These are phyloP conservation scores for Talaromyces stipitatus DNA, from an alignment of 495 filamentous ascomycete species.

Conservation along the genomic window DNA sequence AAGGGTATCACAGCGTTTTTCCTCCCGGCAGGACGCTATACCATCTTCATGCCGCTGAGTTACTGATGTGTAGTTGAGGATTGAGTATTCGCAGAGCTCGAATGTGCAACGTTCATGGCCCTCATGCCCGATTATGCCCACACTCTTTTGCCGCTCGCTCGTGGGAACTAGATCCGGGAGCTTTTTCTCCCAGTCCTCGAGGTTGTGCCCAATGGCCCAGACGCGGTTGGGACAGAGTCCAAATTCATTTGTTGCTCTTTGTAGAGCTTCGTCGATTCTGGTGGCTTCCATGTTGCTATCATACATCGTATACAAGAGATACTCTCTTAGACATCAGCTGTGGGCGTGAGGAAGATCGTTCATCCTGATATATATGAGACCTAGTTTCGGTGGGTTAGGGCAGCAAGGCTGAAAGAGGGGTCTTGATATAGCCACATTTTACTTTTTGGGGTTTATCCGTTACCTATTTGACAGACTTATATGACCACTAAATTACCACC, in stretches of 20 bases:
- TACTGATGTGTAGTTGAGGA: slow-evolving; percentile 14
- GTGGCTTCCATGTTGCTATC: neutral
- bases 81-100: slow-evolving; percentile 17
- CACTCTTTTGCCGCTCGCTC: neutral
- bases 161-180: neutral
- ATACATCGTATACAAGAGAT: neutral
- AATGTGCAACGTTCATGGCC: slow-evolving; percentile 10
- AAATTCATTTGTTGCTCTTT: slow-evolving; percentile 7
- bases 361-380: neutral
- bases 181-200: neutral
- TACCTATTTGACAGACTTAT: too few species aligned
- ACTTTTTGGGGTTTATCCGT: neutral
- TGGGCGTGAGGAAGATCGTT: neutral
- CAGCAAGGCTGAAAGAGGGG: neutral
- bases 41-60: slow-evolving; percentile 16
- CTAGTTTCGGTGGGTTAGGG: neutral
- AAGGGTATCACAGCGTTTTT: neutral
- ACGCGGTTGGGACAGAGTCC: slow-evolving; percentile 17
- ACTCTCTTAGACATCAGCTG: neutral
- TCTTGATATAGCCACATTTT: neutral
- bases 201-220: slow-evolving; percentile 13
- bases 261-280: neutral
- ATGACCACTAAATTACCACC: too few species aligned
- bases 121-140: neutral
- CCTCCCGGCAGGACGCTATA: neutral